Evolutionary conservation across 2,329 filamentous ascomycete genomes (phyloP), one percentile per base, ranked within the genome.

Genomic region (Cadophora sp.): DNA sequence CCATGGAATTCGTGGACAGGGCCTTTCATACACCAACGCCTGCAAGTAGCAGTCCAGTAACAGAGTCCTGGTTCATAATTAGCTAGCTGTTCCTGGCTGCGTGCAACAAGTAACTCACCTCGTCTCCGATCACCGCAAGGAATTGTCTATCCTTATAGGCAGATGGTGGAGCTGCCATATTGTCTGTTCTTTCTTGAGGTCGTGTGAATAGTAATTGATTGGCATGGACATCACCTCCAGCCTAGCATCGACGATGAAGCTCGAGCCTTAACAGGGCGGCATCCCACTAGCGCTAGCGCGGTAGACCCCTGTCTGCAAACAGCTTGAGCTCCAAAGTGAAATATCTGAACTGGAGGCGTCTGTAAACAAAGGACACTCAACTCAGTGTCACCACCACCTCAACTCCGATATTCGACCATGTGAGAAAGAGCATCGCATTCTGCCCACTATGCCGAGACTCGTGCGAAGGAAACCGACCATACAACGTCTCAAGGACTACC

Each of bases 91-190:
- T 50, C n/a, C 2, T 14, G 8, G 9, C 19, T 58, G 26, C 27
- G 56, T 53, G 24, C 27, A 43, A n/a, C 24, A 50, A 55, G 31
- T 19, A 14, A 68, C 72, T 60, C 79, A 93, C 96, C 89, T 99
- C 96, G 81, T 99, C 96, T 63, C 96, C 96, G 79, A 99, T 99
- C 60, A 99, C 95, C 72, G 96, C 96, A 68, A 99, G 89, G 79
- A 99, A 97, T 82, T 99, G 92, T 77, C 96, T 89, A 82, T 98
- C 94, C 83, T 94, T 91, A 80, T 85, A 91, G 73, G 86, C 83
- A 70, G 88, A 84, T 60, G 82, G 79, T 67, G 86, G 82, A 73
- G 87, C 83, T 75, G 89, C 85, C 88, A 91, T 91, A 55, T 80
- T 73, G 62, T 51, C 61, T 68, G 58, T 71, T 60, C 53, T 59